Evolutionary conservation across 23 red algal species (phyloP), one percentile per base, ranked within the genome.

Genomic region (Agarophyton chilense): DNA sequence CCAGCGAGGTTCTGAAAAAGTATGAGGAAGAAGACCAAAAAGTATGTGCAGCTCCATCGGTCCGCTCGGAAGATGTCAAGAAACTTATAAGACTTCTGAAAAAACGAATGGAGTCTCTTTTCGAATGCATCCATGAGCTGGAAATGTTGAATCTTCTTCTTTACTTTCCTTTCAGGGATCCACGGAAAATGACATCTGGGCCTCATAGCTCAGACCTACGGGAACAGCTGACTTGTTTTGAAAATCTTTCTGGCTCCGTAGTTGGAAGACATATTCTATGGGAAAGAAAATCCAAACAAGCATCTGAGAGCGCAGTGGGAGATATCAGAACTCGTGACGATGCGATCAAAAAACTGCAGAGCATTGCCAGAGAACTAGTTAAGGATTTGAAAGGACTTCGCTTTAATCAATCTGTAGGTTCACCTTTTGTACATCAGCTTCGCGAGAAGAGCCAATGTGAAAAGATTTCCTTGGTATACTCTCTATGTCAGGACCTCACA

Each of bases 141-240:
- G 68, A 74, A 25, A 74, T 46, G 41, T 19, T 74, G n/a, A 74
- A 74, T 74, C 68, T 74, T 74, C 40, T 74, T 5, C n/a, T 74
- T 21, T 74, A 49, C 21, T 74, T 74, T 74, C 68, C 68, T 25
- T 74, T 74, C 18, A 47, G 2, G 43, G 68, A 74, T 74, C 68
- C 68, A 5, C 68, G 68, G 14, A 43, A 49, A 43, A 29, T 29
- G 21, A 21, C 24, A 4, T 47, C 6, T 26, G 40, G 47, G 4
- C 26, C n/a, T 25, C 18, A 74, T 4, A 13, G 3, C n/a, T 45
- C 41, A 26, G 68, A 74, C 2, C 40, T 49, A 4, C 11, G 3
- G 25, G 41, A 74, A 49, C 68, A 47, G 24, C 68, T 74, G 11
- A 46, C 68, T 1, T 74, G 40, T 18, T 49, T 74, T 74, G 40